A percentile compares a stretch with the other conserved stretches of the same genome.
Evolutionary conservation across 2,329 filamentous ascomycete genomes (phyloP).

Genomic region (Curvularia sp.): DNA sequence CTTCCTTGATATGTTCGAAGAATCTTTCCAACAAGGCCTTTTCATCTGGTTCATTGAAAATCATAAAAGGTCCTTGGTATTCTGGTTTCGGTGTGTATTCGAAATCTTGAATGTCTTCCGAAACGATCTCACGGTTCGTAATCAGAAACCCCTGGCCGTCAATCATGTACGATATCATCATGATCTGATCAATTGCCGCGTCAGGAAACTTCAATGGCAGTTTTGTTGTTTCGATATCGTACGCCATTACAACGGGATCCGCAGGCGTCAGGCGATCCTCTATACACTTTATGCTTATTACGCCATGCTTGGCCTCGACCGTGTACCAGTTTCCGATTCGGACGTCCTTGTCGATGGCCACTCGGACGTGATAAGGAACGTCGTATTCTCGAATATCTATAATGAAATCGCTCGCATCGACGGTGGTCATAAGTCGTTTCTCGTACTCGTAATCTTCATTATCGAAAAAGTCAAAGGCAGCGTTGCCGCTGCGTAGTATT

Average conservation of each 20-base stretch:
- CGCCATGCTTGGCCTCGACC: conserved; percentile 90
- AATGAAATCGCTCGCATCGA: conserved; percentile 95
- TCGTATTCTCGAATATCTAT: conserved; percentile 99
- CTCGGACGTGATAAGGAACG: conserved; percentile 98
- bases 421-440: conserved; percentile 77
- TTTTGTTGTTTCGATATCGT: conserved; percentile 98
- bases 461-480: conserved; percentile 94
- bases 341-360: conserved; percentile 97
- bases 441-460: conserved; percentile 79
- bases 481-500: conserved; percentile 66
- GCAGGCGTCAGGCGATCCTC: conserved; percentile 88
- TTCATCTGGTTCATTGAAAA: conserved; percentile 97
- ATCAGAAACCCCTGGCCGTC: conserved; percentile 97
- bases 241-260: conserved; percentile 98
- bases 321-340: conserved; percentile 97
- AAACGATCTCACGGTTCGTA: conserved; percentile 96
- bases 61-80: conserved; percentile 93
- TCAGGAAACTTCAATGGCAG: conserved; percentile 96
- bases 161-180: conserved; percentile 99
- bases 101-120: conserved; percentile 95
- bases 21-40: conserved; percentile 88
- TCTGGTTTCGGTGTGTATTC: conserved; percentile 98
- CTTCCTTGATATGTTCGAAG: conserved; percentile 94
- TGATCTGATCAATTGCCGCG: conserved; percentile 91
- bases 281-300: conserved; percentile 81